A percentile compares a stretch with the other conserved stretches of the same genome.
Evolutionary conservation across 139 green algal species (phyloP).

Genomic region (Mychonastes homosphaera): DNA sequence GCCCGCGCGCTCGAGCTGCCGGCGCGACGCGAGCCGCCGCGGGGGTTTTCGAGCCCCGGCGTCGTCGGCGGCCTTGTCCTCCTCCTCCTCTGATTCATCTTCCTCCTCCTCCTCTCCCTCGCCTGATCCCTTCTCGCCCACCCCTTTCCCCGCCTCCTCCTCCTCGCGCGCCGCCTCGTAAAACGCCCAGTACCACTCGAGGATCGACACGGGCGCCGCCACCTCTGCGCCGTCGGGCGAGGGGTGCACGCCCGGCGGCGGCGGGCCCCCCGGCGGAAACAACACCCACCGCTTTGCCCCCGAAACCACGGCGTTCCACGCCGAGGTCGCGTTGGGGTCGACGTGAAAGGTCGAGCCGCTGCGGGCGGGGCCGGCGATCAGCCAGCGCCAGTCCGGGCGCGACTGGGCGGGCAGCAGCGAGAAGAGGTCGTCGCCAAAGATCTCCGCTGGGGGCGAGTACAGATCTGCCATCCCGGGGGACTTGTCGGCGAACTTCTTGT

Average conservation of each 20-base stretch:
- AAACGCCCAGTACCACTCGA: conserved; percentile 89
- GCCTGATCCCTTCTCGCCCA: not conserved
- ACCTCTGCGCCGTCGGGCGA: conserved; percentile 83
- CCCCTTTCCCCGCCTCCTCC: conserved; percentile 21
- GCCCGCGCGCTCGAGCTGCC: not conserved
- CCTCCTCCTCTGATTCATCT: too few species aligned
- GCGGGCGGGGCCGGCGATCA: conserved; percentile 79
- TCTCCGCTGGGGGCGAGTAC: not conserved
- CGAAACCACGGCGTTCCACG: conserved; percentile 74
- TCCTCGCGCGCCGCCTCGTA: conserved; percentile 41
- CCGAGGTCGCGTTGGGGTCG: conserved; percentile 85
- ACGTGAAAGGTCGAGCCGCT: conserved; percentile 67
- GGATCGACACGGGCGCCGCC: conserved; percentile 68
- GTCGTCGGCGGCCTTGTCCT: too few species aligned
- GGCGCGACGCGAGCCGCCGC: too few species aligned
- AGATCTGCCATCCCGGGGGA: conserved; percentile 1
- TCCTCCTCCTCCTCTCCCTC: not conserved
- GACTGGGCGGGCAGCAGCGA: conserved; percentile 39
- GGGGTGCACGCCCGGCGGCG: conserved; percentile 78
- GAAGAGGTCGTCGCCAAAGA: conserved; percentile 81
- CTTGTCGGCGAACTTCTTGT: conserved; percentile 30
- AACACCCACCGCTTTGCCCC: conserved; percentile 88
- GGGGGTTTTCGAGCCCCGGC: too few species aligned
- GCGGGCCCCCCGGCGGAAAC: conserved; percentile 56
- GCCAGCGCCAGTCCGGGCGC: conserved; percentile 76